A percentile compares a stretch with the other conserved stretches of the same genome.
phyloP scores from a whole-genome alignment of 169 alveolate genomes.

The Perkinsus chesapeaki region DNA sequence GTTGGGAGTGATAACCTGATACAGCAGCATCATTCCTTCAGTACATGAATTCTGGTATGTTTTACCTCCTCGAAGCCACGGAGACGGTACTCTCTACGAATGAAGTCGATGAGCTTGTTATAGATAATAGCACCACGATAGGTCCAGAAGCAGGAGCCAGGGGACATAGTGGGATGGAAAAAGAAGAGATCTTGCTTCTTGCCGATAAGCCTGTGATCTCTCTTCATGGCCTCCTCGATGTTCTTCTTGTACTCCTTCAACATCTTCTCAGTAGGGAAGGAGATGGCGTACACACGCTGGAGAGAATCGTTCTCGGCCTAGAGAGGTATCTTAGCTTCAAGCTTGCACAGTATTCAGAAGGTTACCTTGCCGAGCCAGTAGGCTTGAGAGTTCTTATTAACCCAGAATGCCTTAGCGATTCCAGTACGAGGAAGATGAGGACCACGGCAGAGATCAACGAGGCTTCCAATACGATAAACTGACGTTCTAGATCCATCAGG shows the following conservation, averaged over 20 bases:
- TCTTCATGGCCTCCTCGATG: conserved; percentile 92
- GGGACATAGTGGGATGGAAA: conserved; percentile 81
- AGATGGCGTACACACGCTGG: conserved; percentile 97
- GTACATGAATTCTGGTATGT: too few species aligned
- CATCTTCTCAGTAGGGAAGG: conserved; percentile 90
- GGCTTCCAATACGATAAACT: conserved; percentile 93
- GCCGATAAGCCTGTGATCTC: conserved; percentile 97
- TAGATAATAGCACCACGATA: conserved; percentile 94
- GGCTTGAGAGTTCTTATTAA: conserved; percentile 93
- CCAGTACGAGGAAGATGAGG: conserved; percentile 97
- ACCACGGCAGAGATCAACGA: conserved; percentile 98
- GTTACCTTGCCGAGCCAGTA: conserved; percentile 93
- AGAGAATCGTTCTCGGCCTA: conserved; percentile 85
- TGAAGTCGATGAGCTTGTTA: conserved; percentile 87
- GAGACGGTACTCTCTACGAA: conserved; percentile 73
- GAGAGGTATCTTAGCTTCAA: not conserved
- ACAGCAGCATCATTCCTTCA: not conserved
- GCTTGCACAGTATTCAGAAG: not conserved
- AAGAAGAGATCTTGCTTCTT: conserved; percentile 83
- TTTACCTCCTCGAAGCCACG: conserved; percentile 48
- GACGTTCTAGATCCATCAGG: conserved; percentile 89
- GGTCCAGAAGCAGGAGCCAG: conserved; percentile 89
- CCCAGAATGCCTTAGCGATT: conserved; percentile 83
- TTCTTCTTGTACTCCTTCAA: conserved; percentile 82
- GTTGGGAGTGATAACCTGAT: conserved; percentile 94